Percentiles rank a stretch among this genome's conserved stretches.
Conservation (phyloP, 192 early-diverging fungal genomes). For the Coemansia sp. region DNA sequence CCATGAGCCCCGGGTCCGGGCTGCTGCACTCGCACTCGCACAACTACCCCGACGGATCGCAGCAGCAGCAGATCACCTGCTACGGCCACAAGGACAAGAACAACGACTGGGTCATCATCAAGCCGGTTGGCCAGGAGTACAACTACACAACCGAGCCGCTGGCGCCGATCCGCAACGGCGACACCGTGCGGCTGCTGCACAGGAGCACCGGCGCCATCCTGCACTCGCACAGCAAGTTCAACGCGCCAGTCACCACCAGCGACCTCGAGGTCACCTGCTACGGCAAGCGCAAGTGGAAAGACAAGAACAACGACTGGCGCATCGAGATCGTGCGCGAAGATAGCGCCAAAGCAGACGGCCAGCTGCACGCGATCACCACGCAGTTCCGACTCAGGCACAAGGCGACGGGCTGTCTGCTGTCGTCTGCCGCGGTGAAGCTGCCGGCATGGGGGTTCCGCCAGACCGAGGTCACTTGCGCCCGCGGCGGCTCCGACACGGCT, state of each 20-base stretch:
- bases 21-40: constrained; percentile 64
- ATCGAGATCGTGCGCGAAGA: constrained; percentile 64
- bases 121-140: constrained; percentile 21
- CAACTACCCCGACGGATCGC: constrained; percentile 58
- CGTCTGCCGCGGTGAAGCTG: constrained; percentile 64
- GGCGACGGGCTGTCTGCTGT: constrained; percentile 69
- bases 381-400: constrained; percentile 76
- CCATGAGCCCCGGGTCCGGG: constrained; percentile 28
- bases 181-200: constrained; percentile 74
- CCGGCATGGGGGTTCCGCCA: constrained; percentile 98
- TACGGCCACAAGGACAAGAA: constrained; percentile 90
- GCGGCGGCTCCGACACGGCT: constrained; percentile 49
- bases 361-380: constrained; percentile 70
- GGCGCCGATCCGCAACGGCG: constrained; percentile 60
- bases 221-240: constrained; percentile 66
- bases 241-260: constrained; percentile 64
- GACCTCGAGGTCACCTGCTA: constrained; percentile 90
- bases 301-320: constrained; percentile 84
- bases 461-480: constrained; percentile 90
- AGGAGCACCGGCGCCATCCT: constrained; percentile 57
- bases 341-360: constrained; percentile 32
- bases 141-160: constrained; percentile 37
- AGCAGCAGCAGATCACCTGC: constrained; percentile 78
- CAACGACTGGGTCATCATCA: constrained; percentile 76
- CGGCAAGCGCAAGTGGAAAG: constrained; percentile 71